Evolutionary conservation across 495 filamentous ascomycete genomes (phyloP), one percentile per base, ranked within the genome.

Genomic region (Neurospora tetraspora): DNA sequence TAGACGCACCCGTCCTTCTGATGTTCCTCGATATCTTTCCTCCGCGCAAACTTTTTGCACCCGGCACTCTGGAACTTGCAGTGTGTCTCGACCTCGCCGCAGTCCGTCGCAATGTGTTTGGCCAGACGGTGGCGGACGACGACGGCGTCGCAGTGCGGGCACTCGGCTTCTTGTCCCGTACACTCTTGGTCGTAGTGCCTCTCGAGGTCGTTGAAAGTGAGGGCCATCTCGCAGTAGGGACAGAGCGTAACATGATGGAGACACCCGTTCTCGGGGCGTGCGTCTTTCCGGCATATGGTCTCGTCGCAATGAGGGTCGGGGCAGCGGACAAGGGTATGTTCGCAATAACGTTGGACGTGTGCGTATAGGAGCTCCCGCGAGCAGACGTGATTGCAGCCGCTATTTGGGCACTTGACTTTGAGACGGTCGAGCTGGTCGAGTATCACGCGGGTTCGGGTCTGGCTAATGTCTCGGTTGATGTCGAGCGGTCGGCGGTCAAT

Each of bases 321-420:
- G 75, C 94, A 97, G 71, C 85, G 84, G 37, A 95, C 84, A 18
- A 85, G 81, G 16, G 86, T 86, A 77, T 90, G 91, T 9, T 85
- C 86, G 79, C 94, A 97, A 77, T 94, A 91, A 72, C 89, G 90
- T 70, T 91, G 85, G 65, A 93, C 86, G 79, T 97, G 94, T 68
- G 88, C 87, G 76, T 91, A 86, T 53, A 96, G 84, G 74, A 92
- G 86, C 61, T 89, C 88, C 27, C 94, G 84, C 36, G 89, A 82
- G 68, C 91, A 82, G 38, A 88, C 79, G 42, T 89, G 83, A 37
- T 82, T 78, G 81, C 94, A 97, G 0, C 92, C 92, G 27, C 77
- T 78, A 61, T 90, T 89, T 0, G 92, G 92, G 80, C 94, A 97
- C 71, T 85, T 86, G 73, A 93, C 94, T 40, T 84, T 78, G 27